These are phyloP conservation scores for Aspergillus ruber DNA, from an alignment of 2,329 filamentous ascomycete genomes.

Conservation along the genomic window DNA sequence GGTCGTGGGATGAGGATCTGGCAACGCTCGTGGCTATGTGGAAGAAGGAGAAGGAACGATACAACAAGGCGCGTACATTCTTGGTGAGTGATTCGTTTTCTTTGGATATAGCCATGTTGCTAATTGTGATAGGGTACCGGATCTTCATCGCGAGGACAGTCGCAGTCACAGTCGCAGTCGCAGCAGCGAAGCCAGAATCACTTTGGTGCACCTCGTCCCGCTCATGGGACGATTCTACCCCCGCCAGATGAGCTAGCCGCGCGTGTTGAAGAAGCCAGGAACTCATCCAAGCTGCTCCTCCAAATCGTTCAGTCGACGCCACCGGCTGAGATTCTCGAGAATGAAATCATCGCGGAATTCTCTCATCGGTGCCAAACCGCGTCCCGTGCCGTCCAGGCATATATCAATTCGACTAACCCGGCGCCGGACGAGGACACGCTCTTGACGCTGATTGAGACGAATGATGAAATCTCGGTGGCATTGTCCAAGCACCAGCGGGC, in stretches of 20 bases:
- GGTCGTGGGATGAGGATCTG: slow-evolving; percentile 68
- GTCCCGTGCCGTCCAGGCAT: slow-evolving; percentile 72
- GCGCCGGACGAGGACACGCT: slow-evolving; percentile 88
- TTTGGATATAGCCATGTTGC: background rate
- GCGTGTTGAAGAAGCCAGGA: slow-evolving; percentile 82
- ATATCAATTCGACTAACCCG: slow-evolving; percentile 74
- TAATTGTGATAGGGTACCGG: background rate
- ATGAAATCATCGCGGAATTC: slow-evolving; percentile 92
- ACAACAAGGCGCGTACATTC: background rate
- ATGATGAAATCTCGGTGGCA: slow-evolving; percentile 79
- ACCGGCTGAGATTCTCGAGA: slow-evolving; percentile 64
- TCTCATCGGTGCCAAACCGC: slow-evolving; percentile 77
- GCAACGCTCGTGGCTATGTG: slow-evolving; percentile 73
- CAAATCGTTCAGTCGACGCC: slow-evolving; percentile 87
- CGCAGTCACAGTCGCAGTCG: slow-evolving; percentile 20
- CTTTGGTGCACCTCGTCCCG: slow-evolving; percentile 36
- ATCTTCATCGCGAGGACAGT: background rate
- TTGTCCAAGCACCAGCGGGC: slow-evolving; percentile 80
- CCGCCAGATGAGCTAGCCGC: slow-evolving; percentile 69
- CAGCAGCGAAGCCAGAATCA: slow-evolving; percentile 10
- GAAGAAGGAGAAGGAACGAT: slow-evolving; percentile 66
- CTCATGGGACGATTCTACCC: slow-evolving; percentile 49
- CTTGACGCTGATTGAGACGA: slow-evolving; percentile 87
- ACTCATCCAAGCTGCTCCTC: slow-evolving; percentile 83
- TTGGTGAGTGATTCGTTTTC: background rate